Percentiles rank a stretch among this genome's conserved stretches.
Conservation (phyloP, 163 green algal species). For the Trebouxia gelatinosa region DNA sequence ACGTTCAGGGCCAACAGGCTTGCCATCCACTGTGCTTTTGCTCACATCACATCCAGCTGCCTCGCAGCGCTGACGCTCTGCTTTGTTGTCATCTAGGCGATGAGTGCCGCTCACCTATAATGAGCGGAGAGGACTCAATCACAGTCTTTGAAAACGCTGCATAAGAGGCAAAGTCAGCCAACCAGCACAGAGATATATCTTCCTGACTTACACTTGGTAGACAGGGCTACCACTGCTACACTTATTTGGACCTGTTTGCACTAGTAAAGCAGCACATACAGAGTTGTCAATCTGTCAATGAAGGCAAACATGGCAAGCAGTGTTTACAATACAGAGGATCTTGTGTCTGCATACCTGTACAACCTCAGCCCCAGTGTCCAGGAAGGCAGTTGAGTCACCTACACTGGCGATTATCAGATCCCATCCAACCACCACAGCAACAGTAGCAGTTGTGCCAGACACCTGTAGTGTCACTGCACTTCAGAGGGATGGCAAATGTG, state of each 20-base stretch:
- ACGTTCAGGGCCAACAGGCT: slow-evolving; percentile 70
- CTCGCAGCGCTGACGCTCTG: slow-evolving; percentile 60
- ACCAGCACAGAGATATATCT: too few relatives aligned
- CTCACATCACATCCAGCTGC: slow-evolving; percentile 49
- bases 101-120: slow-evolving; percentile 72
- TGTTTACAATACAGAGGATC: too few relatives aligned
- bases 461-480: slow-evolving; percentile 35
- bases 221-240: too few relatives aligned
- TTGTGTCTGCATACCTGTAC: slow-evolving; percentile 54
- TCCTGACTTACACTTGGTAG: too few relatives aligned
- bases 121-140: too few relatives aligned
- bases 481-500: not conserved
- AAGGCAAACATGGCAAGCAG: not conserved
- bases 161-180: too few relatives aligned
- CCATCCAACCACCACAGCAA: slow-evolving; percentile 77
- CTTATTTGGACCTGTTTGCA: too few relatives aligned
- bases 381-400: slow-evolving; percentile 80
- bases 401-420: slow-evolving; percentile 87
- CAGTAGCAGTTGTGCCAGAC: slow-evolving; percentile 82
- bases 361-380: slow-evolving; percentile 86
- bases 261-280: too few relatives aligned
- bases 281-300: too few relatives aligned
- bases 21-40: slow-evolving; percentile 53
- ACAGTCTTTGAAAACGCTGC: too few relatives aligned
- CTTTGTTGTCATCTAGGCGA: slow-evolving; percentile 67